Conservation (phyloP, 441 rosid genomes). For the Syzygium syzygioides region DNA sequence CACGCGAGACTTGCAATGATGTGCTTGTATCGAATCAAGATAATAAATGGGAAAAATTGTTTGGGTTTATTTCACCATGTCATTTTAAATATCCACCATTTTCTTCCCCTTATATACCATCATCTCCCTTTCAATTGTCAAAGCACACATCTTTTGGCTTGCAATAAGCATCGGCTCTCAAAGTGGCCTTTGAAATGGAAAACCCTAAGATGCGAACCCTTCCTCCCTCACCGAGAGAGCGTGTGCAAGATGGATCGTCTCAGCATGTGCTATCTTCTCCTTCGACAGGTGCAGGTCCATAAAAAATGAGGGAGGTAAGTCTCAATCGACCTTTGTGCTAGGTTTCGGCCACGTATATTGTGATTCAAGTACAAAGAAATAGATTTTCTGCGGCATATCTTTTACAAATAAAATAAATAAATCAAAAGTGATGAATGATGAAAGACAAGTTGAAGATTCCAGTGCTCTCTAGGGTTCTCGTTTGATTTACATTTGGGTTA, state of each 20-base stretch:
- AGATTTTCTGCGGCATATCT: background rate
- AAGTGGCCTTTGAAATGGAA: background rate
- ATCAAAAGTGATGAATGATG: background rate
- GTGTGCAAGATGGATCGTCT: background rate
- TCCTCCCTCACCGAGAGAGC: background rate
- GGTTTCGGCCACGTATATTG: background rate
- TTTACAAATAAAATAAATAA: background rate
- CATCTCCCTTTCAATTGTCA: background rate
- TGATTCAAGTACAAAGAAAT: background rate
- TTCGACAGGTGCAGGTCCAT: background rate
- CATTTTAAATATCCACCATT: background rate
- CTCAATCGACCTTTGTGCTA: background rate
- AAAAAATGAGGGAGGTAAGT: background rate
- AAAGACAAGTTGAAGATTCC: background rate
- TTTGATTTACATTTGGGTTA: background rate
- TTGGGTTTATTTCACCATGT: background rate
- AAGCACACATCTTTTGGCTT: background rate
- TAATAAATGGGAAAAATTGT: background rate
- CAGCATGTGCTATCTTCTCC: background rate
- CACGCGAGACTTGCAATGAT: background rate
- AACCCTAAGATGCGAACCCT: background rate
- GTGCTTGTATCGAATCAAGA: background rate
- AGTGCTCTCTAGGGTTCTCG: no score
- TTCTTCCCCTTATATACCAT: background rate
- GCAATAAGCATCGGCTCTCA: background rate